Base-by-base conservation (phyloP, 2,329 filamentous ascomycete species). In the Paraphaeosphaeria sporulosa region DNA sequence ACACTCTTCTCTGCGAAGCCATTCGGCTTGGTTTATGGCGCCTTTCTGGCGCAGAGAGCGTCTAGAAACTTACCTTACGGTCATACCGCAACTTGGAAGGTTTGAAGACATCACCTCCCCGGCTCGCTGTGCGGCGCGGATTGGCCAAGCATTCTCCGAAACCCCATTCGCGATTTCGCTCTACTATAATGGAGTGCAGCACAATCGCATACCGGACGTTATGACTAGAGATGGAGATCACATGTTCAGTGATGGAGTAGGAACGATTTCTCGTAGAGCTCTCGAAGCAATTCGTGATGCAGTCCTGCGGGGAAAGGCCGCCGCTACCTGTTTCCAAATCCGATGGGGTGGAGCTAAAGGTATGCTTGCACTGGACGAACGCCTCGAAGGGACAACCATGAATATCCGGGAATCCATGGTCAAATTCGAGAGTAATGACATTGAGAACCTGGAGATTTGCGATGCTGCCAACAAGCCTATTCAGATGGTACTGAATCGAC, bases 221-320 rank as follows among this genome's bases (percentile, higher is more conserved):
- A 79, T 82, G 57, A 70, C 71, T 13, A 82, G 82, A 7, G 78
- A 74, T 44, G 58, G 52, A 30, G 17, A 38, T 0, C 83, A 87
- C 12, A 82, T 89, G 0, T 94, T 94, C 71, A 93, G 89, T 63
- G 91, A 94, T 69, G 91, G 91, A 1, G 88, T 91, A 0, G 91
- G 91, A 0, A 91, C 86, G 0, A 85, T 94, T 4, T 93, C 91
- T 21, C 46, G 9, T 36, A 4, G 1, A 32, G 53, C 47, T 0
- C 69, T 65, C 15, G 80, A 79, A 0, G 81, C 91, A 0, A 77
- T 89, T 53, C 72, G 84, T 10, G 81, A 80, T 17, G 84, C 92
- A 5, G 38, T 85, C 0, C 75, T 74, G 13, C 79, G 76, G 5
- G 81, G 21, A 13, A 56, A 56, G 44, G 44, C 46, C 13, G 36